These are phyloP conservation scores for Calocybe cyanea DNA, from an alignment of 768 basidiomycete species.

Conservation along the genomic window DNA sequence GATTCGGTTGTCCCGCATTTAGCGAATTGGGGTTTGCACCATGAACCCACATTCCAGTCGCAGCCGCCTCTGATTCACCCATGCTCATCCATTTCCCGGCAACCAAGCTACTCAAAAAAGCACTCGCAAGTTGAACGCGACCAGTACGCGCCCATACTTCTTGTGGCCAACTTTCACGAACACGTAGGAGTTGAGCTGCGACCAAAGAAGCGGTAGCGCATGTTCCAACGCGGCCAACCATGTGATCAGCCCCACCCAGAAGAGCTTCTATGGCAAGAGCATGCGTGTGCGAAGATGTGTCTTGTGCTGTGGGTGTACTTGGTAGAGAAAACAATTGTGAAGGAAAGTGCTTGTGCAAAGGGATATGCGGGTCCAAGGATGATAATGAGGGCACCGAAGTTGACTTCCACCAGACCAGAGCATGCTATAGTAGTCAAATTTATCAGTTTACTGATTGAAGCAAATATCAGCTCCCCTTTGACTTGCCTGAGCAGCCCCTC, in stretches of 20 bases:
- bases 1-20: conserved; percentile 11
- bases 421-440: conserved; percentile 41
- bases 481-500: conserved; percentile 75
- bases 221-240: conserved; percentile 74
- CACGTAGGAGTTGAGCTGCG: conserved; percentile 71
- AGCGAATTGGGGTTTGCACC: conserved; percentile 29
- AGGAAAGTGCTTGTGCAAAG: conserved; percentile 66
- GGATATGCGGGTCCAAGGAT: conserved; percentile 66
- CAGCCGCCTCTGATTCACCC: conserved; percentile 73
- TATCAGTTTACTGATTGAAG: conserved; percentile 9
- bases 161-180: conserved; percentile 73
- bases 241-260: conserved; percentile 73
- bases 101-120: conserved; percentile 69
- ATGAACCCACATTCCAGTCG: conserved; percentile 79
- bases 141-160: conserved; percentile 80
- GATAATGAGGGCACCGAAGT: conserved; percentile 71
- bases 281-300: conserved; percentile 78
- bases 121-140: conserved; percentile 71
- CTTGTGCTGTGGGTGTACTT: conserved; percentile 72
- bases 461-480: conserved; percentile 1
- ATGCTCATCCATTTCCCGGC: conserved; percentile 70
- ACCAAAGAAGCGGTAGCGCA: conserved; percentile 67
- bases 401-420: conserved; percentile 86
- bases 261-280: conserved; percentile 71
- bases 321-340: conserved; percentile 66